A percentile compares a stretch with the other conserved stretches of the same genome.
Evolutionary conservation across 345 rosid species (phyloP).

Genomic region (Brassica cretica): DNA sequence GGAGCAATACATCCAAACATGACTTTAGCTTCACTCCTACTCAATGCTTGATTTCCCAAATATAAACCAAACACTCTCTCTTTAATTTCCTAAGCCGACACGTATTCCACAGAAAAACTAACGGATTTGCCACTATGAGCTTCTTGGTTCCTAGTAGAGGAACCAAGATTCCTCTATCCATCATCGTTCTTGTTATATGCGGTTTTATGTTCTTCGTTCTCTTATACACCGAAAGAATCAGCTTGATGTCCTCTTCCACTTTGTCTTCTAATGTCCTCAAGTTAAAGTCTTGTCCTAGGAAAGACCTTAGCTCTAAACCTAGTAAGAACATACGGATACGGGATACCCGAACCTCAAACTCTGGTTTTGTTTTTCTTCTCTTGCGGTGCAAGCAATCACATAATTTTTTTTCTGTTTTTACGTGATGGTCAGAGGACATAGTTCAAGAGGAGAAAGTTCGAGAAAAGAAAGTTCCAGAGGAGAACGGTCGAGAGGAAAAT

Average conservation of each 20-base stretch:
- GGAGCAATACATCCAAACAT: slow-evolving; percentile 37
- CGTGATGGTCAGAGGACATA: slow-evolving; percentile 15
- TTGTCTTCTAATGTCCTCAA: slow-evolving; percentile 48
- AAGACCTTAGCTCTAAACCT: slow-evolving; percentile 40
- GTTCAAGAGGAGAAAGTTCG: background rate
- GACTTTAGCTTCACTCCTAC: slow-evolving; percentile 48
- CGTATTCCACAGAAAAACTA: background rate
- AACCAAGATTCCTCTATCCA: slow-evolving; percentile 58
- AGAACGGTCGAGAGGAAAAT: background rate
- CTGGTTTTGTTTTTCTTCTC: background rate
- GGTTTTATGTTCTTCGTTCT: slow-evolving; percentile 58
- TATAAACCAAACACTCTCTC: slow-evolving; percentile 25
- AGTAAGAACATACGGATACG: slow-evolving; percentile 48
- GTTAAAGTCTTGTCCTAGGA: slow-evolving; percentile 55
- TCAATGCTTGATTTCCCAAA: slow-evolving; percentile 45
- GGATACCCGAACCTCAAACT: background rate
- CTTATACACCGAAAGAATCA: slow-evolving; percentile 60
- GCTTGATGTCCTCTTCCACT: slow-evolving; percentile 41
- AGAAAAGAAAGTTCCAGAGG: background rate
- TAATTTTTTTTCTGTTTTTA: background rate
- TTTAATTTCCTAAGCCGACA: background rate
- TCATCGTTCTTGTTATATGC: slow-evolving; percentile 47
- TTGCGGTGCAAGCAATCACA: background rate
- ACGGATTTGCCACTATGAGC: slow-evolving; percentile 42
- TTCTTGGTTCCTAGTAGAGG: slow-evolving; percentile 45